Conservation (phyloP, 2,329 filamentous ascomycete genomes). For the Catunica adiposa region DNA sequence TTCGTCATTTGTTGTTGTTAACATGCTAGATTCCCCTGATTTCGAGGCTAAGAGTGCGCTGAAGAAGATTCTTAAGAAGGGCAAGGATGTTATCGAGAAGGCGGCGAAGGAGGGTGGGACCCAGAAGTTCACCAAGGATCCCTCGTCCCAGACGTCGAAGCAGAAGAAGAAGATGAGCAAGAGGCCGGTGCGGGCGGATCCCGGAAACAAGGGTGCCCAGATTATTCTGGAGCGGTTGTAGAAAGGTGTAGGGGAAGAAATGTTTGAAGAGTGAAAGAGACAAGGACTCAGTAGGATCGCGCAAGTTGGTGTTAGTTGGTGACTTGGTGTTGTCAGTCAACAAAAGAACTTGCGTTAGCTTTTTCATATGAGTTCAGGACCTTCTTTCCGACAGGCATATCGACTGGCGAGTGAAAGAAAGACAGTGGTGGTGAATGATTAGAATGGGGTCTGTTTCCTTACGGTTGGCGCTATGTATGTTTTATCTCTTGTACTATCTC, state of each 20-base stretch:
- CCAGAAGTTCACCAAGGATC: conserved; percentile 35
- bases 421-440: neutral
- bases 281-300: neutral
- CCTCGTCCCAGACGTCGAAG: conserved; percentile 28
- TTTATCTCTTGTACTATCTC: conserved; percentile 3
- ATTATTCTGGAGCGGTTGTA: conserved; percentile 42
- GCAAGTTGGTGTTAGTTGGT: neutral
- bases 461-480: neutral
- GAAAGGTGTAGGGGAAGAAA: conserved; percentile 1
- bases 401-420: too few relatives aligned
- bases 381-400: too few relatives aligned
- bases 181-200: conserved; percentile 17
- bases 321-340: neutral
- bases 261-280: neutral
- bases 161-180: conserved; percentile 30
- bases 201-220: conserved; percentile 45
- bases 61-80: conserved; percentile 52
- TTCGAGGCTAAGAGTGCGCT: conserved; percentile 53
- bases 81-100: conserved; percentile 52
- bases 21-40: conserved; percentile 56
- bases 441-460: neutral
- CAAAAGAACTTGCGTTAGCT: neutral
- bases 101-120: conserved; percentile 43
- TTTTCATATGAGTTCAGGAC: too few relatives aligned
- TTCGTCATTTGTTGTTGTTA: conserved; percentile 74